Evolutionary conservation across 805 yeast species (phyloP), one percentile per base, ranked within the genome.

Genomic region (Lachancea mirantina): DNA sequence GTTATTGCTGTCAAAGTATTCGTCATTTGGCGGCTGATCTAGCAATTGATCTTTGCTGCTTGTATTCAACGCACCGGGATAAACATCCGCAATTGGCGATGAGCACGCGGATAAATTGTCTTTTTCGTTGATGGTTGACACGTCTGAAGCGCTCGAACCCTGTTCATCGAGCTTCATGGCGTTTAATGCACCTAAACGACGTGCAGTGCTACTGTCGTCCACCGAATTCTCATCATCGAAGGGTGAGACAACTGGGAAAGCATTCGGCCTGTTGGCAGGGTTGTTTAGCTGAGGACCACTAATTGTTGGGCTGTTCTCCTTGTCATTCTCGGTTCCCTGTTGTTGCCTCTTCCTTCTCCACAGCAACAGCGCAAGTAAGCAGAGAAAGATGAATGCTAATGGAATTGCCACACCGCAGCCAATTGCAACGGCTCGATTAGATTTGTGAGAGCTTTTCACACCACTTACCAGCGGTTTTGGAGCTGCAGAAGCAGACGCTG

Each of bases 341-440:
- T 47, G 38, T 14, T 48, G 36, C 40, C 61, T 49, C 54, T 68
- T 63, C 11, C 69, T 66, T 50, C 68, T 63, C 63, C 70, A 68
- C 46, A 76, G 76, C 47, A 84, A 73, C 45, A 70, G 64, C 40
- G 79, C 61, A 4, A 84, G 30, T 1, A 71, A 31, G 0, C 63
- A 65, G 0, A 74, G 68, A 2, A 75, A 43, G 6, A 76, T 46
- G 0, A 82, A 46, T 2, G 69, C 68, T 3, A 74, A 59, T 1
- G 95, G 95, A 28, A 92, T 68, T 2, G 80, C 84, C n/a, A 83
- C 88, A 35, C 96, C 96, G 39, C 88, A 70, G 1, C 88, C 95
- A 50, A 89, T 82, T 0, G 95, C 95, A n/a, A 84, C 64, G 2
- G 72, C 70, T 43, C 72, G 78, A 32, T 63, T 66, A 26, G 57